Percentiles rank a stretch among this genome's conserved stretches.
Evolutionary conservation across 495 filamentous ascomycete species (phyloP).

Genomic region (Parachaetomium inaequale): DNA sequence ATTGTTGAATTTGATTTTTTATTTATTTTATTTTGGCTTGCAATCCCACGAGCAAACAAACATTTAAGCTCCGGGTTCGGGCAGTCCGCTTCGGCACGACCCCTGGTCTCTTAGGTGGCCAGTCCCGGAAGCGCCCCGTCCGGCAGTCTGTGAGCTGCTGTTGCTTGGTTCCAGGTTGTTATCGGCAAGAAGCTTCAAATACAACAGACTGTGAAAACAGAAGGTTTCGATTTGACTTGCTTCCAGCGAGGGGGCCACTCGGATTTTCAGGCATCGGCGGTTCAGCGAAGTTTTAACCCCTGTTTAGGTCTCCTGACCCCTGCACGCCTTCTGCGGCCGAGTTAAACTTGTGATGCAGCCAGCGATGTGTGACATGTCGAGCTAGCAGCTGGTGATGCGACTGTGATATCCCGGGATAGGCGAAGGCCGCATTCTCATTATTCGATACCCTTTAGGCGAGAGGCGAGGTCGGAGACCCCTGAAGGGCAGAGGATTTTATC

Average conservation of each 20-base stretch:
- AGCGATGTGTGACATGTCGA: too few relatives aligned
- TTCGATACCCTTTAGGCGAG: not conserved
- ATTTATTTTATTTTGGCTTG: not conserved
- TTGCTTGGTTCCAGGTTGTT: too few relatives aligned
- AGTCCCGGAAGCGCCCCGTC: not conserved
- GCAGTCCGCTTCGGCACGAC: not conserved
- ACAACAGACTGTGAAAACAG: too few relatives aligned
- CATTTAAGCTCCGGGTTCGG: not conserved
- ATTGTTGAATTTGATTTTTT: not conserved
- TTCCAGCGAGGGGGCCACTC: too few relatives aligned
- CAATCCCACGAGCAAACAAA: not conserved
- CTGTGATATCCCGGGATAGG: not conserved
- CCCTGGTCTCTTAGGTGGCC: not conserved
- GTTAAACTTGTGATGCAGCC: too few relatives aligned
- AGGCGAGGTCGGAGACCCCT: not conserved
- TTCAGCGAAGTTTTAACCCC: too few relatives aligned
- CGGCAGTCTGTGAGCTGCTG: not conserved
- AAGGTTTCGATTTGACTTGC: too few relatives aligned
- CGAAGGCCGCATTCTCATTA: not conserved
- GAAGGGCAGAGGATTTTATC: too few relatives aligned
- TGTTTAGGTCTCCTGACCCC: too few relatives aligned
- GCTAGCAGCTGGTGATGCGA: not conserved
- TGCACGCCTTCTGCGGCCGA: too few relatives aligned
- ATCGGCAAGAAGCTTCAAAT: too few relatives aligned
- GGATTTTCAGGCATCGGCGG: too few relatives aligned